Conservation (phyloP, 768 basidiomycete species). For the Naganishia kalamii region DNA sequence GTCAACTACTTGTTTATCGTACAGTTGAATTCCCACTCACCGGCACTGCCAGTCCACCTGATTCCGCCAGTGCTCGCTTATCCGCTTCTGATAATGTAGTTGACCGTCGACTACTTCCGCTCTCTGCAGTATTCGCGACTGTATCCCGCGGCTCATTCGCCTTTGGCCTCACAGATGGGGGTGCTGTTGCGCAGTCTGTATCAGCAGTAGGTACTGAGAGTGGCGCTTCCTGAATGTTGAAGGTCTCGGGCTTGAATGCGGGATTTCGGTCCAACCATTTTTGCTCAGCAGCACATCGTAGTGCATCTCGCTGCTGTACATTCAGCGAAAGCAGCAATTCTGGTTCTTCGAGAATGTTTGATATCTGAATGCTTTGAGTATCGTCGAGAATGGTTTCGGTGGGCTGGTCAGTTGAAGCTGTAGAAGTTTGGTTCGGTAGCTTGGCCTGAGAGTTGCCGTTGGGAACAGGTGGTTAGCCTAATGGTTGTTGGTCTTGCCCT, state of each 20-base stretch:
- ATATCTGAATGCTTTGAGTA: background rate
- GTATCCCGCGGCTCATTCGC: no score
- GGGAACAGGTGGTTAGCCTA: no score
- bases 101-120: background rate
- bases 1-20: background rate
- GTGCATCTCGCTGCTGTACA: background rate
- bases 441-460: no score
- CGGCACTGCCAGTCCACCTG: constrained; percentile 2
- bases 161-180: no score
- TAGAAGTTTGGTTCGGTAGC: no score
- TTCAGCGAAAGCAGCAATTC: background rate
- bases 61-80: background rate
- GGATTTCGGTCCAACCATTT: constrained; percentile 5
- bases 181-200: background rate
- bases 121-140: background rate
- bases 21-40: background rate
- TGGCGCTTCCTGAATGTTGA: background rate
- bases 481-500: no score
- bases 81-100: background rate
- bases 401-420: background rate
- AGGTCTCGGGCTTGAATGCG: background rate
- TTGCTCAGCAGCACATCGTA: constrained; percentile 1
- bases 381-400: background rate
- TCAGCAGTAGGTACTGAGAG: background rate
- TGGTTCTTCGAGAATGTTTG: background rate